Evolutionary conservation across 768 basidiomycete genomes (phyloP).

Genomic region (Leccinum disarticulatum): DNA sequence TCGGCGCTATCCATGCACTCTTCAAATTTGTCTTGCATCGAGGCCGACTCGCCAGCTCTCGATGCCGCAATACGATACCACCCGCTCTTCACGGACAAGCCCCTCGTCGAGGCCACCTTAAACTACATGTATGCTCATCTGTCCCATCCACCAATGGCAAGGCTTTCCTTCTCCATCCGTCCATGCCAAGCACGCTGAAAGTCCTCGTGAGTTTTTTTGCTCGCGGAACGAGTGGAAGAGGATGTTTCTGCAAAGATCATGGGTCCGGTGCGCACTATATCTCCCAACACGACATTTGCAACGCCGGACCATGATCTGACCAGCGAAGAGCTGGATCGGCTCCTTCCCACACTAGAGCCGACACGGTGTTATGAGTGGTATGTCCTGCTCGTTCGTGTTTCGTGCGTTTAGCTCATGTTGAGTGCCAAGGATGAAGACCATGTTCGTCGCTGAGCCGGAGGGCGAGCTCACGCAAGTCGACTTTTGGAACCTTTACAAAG

Average conservation of each 20-base stretch:
- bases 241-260: constrained; percentile 63
- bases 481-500: constrained; percentile 93
- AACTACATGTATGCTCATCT: constrained; percentile 77
- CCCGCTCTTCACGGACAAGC: constrained; percentile 68
- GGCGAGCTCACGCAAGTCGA: constrained; percentile 90
- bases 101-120: constrained; percentile 66
- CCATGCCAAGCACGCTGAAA: constrained; percentile 69
- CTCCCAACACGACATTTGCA: constrained; percentile 47
- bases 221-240: constrained; percentile 74
- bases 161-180: constrained; percentile 68
- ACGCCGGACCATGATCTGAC: constrained; percentile 66
- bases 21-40: constrained; percentile 53
- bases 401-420: constrained; percentile 12
- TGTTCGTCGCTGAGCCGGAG: constrained; percentile 75
- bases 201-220: constrained; percentile 62
- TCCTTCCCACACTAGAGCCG: constrained; percentile 66
- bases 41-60: constrained; percentile 57
- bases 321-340: constrained; percentile 61
- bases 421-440: constrained; percentile 78
- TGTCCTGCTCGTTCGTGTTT: constrained; percentile 14
- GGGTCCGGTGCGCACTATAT: constrained; percentile 55
- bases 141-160: constrained; percentile 75
- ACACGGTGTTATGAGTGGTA: constrained; percentile 84
- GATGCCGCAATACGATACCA: constrained; percentile 67
- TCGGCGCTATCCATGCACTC: constrained; percentile 63